phyloP scores from a whole-genome alignment of 2,329 filamentous ascomycete species.

The Anthostomella pinea region DNA sequence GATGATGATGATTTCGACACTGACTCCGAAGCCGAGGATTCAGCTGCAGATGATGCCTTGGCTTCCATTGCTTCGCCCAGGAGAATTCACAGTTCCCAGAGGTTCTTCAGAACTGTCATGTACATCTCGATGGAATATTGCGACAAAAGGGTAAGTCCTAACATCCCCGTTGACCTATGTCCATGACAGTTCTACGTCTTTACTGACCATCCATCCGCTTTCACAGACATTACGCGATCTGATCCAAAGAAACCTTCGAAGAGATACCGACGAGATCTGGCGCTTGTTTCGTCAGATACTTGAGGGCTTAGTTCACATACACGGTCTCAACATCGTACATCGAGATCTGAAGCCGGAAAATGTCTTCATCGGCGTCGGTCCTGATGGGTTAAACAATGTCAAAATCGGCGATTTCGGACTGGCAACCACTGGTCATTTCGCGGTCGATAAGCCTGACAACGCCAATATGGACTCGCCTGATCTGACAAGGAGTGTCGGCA shows the following conservation, averaged over 20 bases:
- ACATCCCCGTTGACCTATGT: not conserved
- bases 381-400: slow-evolving; percentile 79
- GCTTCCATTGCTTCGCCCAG: slow-evolving; percentile 20
- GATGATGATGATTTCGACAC: slow-evolving; percentile 40
- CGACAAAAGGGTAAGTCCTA: slow-evolving; percentile 68
- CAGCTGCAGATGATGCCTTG: slow-evolving; percentile 17
- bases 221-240: slow-evolving; percentile 77
- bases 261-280: slow-evolving; percentile 79
- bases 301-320: slow-evolving; percentile 86
- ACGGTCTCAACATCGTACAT: slow-evolving; percentile 88
- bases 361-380: slow-evolving; percentile 72
- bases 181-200: not conserved
- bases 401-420: slow-evolving; percentile 97
- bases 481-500: slow-evolving; percentile 70
- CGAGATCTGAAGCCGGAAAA: slow-evolving; percentile 97
- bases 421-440: slow-evolving; percentile 81
- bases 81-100: slow-evolving; percentile 37
- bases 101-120: slow-evolving; percentile 67
- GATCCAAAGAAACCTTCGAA: slow-evolving; percentile 71
- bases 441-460: slow-evolving; percentile 51
- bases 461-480: slow-evolving; percentile 51
- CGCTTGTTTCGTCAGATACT: slow-evolving; percentile 86
- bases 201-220: not conserved
- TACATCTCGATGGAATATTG: slow-evolving; percentile 99
- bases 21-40: slow-evolving; percentile 38